Conservation (phyloP, 1,139 yeast genomes). For the Schwanniomyces etchellsii region DNA sequence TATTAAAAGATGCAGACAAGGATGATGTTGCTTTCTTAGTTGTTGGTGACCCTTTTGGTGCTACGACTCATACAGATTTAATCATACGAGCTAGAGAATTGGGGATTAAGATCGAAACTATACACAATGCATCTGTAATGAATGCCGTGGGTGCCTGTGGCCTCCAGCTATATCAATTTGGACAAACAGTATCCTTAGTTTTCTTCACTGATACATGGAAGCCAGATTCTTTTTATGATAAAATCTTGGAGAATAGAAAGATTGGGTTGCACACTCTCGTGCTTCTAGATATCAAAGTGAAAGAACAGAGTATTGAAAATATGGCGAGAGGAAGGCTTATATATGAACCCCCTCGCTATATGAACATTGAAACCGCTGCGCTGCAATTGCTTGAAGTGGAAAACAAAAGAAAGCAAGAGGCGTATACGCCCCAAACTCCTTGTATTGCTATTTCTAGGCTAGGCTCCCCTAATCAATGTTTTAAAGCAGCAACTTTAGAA, state of each 20-base stretch:
- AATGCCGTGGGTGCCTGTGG: constrained; percentile 99
- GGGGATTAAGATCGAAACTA: constrained; percentile 69
- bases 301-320: constrained; percentile 92
- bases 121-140: constrained; percentile 97
- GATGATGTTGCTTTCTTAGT: constrained; percentile 91
- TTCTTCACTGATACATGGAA: constrained; percentile 95
- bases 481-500: constrained; percentile 79
- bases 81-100: constrained; percentile 85
- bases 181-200: constrained; percentile 93
- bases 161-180: constrained; percentile 87
- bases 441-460: constrained; percentile 89
- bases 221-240: constrained; percentile 91
- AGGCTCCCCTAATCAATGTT: constrained; percentile 78
- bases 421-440: constrained; percentile 82
- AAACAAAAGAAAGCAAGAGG: constrained; percentile 63
- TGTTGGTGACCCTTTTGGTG: constrained; percentile 97
- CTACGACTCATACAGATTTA: constrained; percentile 94
- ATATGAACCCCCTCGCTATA: constrained; percentile 95
- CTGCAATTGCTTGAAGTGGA: constrained; percentile 83
- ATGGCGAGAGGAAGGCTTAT: constrained; percentile 89
- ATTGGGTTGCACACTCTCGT: constrained; percentile 89
- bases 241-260: constrained; percentile 80
- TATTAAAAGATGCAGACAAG: constrained; percentile 66
- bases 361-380: constrained; percentile 89
- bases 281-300: constrained; percentile 87